These are phyloP conservation scores for Petunia secreta DNA, from an alignment of 257 asterid genomes.

Conservation along the genomic window DNA sequence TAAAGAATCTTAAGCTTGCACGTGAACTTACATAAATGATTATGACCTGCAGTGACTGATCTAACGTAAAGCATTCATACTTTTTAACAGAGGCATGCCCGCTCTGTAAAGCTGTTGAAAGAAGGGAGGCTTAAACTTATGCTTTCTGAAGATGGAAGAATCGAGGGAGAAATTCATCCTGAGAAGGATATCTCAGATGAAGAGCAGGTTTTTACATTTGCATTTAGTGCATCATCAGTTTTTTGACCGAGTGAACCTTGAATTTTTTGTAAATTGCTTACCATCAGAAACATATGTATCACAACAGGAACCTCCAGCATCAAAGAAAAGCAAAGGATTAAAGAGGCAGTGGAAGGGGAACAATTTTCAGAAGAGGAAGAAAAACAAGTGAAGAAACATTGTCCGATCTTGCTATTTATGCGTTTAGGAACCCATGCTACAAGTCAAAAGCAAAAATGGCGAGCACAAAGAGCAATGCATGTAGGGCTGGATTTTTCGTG, in stretches of 20 bases:
- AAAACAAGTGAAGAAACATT: slow-evolving; percentile 39
- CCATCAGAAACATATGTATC: neutral
- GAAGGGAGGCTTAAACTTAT: slow-evolving; percentile 93
- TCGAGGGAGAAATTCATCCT: slow-evolving; percentile 53
- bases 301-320: slow-evolving; percentile 36
- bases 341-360: slow-evolving; percentile 46
- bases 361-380: slow-evolving; percentile 51
- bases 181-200: slow-evolving; percentile 38
- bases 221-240: slow-evolving; percentile 22
- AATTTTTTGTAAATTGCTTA: neutral
- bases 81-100: slow-evolving; percentile 76
- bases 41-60: slow-evolving; percentile 13
- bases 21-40: neutral
- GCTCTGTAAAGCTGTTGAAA: slow-evolving; percentile 71
- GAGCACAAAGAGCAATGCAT: neutral
- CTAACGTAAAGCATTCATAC: slow-evolving; percentile 24
- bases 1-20: neutral
- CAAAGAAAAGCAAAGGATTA: slow-evolving; percentile 55
- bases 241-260: slow-evolving; percentile 15
- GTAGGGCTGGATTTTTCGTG: neutral
- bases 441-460: neutral
- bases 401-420: slow-evolving; percentile 22
- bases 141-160: slow-evolving; percentile 59
- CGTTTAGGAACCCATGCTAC: slow-evolving; percentile 1
- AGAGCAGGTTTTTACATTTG: slow-evolving; percentile 46